Conservation (phyloP, 257 asterid species). For the Salvia rosmarinus region DNA sequence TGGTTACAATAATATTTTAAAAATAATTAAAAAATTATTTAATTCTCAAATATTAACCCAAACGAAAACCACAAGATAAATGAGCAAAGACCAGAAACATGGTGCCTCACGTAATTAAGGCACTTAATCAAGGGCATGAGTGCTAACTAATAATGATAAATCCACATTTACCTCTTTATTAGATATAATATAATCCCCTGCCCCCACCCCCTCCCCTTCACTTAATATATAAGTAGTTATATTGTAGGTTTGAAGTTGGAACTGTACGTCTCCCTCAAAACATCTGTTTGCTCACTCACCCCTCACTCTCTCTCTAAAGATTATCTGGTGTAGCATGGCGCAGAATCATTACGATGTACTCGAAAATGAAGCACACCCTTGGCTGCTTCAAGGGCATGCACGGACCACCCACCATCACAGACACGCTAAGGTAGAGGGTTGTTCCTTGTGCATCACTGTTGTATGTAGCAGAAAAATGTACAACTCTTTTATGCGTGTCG, state of each 20-base stretch:
- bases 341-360: slow-evolving; percentile 46
- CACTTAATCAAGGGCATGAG: slow-evolving; percentile 22
- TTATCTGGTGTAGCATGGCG: slow-evolving; percentile 41
- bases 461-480: slow-evolving; percentile 26
- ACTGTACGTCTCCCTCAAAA: slow-evolving; percentile 29
- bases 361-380: slow-evolving; percentile 36
- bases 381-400: slow-evolving; percentile 17
- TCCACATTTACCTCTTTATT: slow-evolving; percentile 31
- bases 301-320: slow-evolving; percentile 31
- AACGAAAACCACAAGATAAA: not conserved
- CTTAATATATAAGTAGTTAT: slow-evolving; percentile 48
- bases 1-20: too few species aligned
- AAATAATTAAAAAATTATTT: too few species aligned
- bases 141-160: slow-evolving; percentile 28
- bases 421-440: slow-evolving; percentile 32
- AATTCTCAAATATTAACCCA: too few species aligned
- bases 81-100: not conserved
- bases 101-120: slow-evolving; percentile 27
- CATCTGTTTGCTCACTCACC: slow-evolving; percentile 29
- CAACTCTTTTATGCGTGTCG: slow-evolving; percentile 29
- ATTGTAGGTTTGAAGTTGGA: slow-evolving; percentile 73
- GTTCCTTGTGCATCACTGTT: slow-evolving; percentile 32
- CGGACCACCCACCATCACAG: not conserved
- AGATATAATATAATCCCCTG: slow-evolving; percentile 34
- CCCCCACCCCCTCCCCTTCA: slow-evolving; percentile 14